Conservation (phyloP, 73 alveolate species). For the Tetrahymena borealis region DNA sequence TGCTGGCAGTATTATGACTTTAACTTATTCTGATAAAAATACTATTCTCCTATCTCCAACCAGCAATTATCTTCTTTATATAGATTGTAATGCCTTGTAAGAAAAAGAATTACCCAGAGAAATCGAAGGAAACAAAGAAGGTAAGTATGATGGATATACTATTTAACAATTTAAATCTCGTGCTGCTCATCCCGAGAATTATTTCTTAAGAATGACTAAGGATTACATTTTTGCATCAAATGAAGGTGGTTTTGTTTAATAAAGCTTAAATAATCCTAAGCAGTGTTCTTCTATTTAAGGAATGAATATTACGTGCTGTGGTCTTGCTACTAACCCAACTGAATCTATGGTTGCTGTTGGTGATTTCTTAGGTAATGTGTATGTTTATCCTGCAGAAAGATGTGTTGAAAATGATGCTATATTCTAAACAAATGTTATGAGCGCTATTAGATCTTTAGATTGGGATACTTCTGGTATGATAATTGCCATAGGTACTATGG, state of each 20-base stretch:
- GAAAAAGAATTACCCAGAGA: background rate
- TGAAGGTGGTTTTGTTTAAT: background rate
- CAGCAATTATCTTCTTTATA: background rate
- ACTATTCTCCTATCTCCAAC: background rate
- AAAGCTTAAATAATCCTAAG: background rate
- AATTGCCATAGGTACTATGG: constrained; percentile 41
- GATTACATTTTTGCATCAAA: background rate
- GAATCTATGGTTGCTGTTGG: constrained; percentile 19
- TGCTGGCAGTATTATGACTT: background rate
- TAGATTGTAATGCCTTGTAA: background rate
- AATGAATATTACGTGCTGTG: background rate
- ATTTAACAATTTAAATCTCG: background rate
- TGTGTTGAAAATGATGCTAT: background rate
- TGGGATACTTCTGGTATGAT: constrained; percentile 3
- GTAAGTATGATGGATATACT: background rate
- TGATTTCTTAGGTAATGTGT: constrained; percentile 20
- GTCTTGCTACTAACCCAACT: background rate
- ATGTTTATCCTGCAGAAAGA: background rate
- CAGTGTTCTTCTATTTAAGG: background rate
- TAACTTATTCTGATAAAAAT: background rate
- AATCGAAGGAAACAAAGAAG: background rate
- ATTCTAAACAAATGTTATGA: background rate
- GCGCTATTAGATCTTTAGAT: constrained; percentile 17
- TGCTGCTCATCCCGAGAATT: background rate
- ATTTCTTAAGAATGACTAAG: background rate